phyloP scores from a whole-genome alignment of 1,284 basidiomycete genomes.

The Ustilago hordei region DNA sequence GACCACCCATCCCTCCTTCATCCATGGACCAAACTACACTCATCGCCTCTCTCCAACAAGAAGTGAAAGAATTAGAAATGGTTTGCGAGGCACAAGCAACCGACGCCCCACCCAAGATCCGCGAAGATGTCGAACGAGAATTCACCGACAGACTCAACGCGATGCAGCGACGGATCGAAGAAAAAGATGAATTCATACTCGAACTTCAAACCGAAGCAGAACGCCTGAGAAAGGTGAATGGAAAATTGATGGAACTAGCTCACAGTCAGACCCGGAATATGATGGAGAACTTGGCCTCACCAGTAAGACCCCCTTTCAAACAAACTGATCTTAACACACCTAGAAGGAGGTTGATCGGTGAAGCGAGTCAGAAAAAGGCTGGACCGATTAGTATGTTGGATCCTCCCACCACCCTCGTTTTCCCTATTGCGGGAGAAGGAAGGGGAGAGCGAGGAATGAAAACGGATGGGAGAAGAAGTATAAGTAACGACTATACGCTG shows the following conservation, averaged over 20 bases:
- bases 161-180: constrained; percentile 28
- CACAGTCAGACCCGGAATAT: constrained; percentile 54
- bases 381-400: constrained; percentile 45
- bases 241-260: constrained; percentile 50
- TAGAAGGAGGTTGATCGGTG: background rate
- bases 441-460: too few species aligned
- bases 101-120: constrained; percentile 57
- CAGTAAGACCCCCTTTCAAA: constrained; percentile 16
- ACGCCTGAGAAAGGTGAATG: constrained; percentile 44
- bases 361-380: constrained; percentile 8
- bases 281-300: constrained; percentile 38
- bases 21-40: constrained; percentile 36
- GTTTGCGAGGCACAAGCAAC: constrained; percentile 59
- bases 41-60: constrained; percentile 50
- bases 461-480: constrained; percentile 4
- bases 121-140: constrained; percentile 64
- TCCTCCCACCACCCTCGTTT: background rate
- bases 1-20: constrained; percentile 36
- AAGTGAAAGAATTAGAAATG: constrained; percentile 59
- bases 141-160: constrained; percentile 22
- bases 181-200: constrained; percentile 54
- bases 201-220: constrained; percentile 50
- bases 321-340: constrained; percentile 3
- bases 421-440: background rate
- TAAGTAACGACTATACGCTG: constrained; percentile 48